phyloP scores from a whole-genome alignment of 352 stramenopile species.

The Pythium coloratum region DNA sequence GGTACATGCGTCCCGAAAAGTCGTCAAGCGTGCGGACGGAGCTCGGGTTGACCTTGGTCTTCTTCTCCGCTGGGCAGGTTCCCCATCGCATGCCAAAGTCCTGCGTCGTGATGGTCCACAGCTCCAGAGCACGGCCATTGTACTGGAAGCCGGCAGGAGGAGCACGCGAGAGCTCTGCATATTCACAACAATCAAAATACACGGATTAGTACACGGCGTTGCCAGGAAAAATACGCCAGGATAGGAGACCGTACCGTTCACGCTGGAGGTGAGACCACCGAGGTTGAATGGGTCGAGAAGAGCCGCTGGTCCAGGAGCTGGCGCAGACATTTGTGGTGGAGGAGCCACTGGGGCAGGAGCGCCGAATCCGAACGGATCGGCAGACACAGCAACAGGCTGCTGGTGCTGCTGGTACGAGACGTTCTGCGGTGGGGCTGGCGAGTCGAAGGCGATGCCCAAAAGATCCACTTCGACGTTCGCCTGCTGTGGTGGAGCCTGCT shows the following conservation, averaged over 20 bases:
- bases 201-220: not conserved
- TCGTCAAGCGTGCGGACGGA: conserved; percentile 82
- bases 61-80: conserved; percentile 81
- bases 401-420: conserved; percentile 29
- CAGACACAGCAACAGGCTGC: conserved; percentile 30
- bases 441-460: conserved; percentile 83
- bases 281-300: conserved; percentile 76
- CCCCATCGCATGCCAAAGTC: conserved; percentile 87
- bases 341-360: conserved; percentile 33
- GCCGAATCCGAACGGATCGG: conserved; percentile 69
- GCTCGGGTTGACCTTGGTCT: conserved; percentile 79
- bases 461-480: conserved; percentile 75
- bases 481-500: conserved; percentile 35
- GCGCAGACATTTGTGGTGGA: conserved; percentile 27
- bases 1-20: conserved; percentile 78
- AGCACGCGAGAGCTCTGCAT: conserved; percentile 43
- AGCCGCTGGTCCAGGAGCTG: conserved; percentile 26
- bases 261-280: conserved; percentile 58
- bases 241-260: conserved; percentile 52
- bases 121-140: conserved; percentile 74
- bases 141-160: conserved; percentile 61
- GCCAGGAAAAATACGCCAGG: not conserved
- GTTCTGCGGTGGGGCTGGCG: conserved; percentile 36
- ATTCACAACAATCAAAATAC: conserved; percentile 4
- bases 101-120: conserved; percentile 86